Percentiles rank a stretch among this genome's conserved stretches.
phyloP scores from a whole-genome alignment of 495 filamentous ascomycete species.

The Hypoxylon intermedium region DNA sequence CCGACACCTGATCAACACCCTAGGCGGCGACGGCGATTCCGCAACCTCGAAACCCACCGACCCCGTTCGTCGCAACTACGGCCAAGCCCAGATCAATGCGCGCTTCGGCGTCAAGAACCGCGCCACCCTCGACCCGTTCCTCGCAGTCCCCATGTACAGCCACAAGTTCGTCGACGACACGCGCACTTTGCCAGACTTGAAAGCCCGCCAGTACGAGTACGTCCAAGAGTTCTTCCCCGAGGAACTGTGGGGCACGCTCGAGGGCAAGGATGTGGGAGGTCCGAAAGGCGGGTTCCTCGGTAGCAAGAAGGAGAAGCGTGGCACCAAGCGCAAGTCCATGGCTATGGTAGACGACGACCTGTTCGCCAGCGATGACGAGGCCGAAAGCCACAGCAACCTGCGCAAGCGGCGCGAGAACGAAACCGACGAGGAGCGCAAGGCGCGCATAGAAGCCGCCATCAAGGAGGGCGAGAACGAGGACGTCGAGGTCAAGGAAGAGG shows the following conservation, averaged over 20 bases:
- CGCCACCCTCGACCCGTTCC: conserved; percentile 60
- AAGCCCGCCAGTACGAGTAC: conserved; percentile 45
- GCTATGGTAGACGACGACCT: conserved; percentile 28
- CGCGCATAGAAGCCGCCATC: conserved; percentile 40
- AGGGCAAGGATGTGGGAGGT: conserved; percentile 49
- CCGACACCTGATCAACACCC: conserved; percentile 34
- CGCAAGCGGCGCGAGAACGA: conserved; percentile 44
- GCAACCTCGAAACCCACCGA: conserved; percentile 24
- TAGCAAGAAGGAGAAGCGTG: conserved; percentile 21
- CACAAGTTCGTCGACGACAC: conserved; percentile 53
- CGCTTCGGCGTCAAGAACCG: conserved; percentile 55
- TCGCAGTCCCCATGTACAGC: conserved; percentile 58
- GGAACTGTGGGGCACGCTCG: conserved; percentile 59
- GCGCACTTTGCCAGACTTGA: conserved; percentile 56
- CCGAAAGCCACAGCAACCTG: conserved; percentile 30
- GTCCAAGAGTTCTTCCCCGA: conserved; percentile 58
- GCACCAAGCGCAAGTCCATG: conserved; percentile 18
- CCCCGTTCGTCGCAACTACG: conserved; percentile 47
- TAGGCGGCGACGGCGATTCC: conserved; percentile 23
- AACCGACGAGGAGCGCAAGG: conserved; percentile 53
- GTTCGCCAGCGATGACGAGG: conserved; percentile 29
- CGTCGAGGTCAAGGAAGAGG: conserved; percentile 50
- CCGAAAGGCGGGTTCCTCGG: conserved; percentile 27
- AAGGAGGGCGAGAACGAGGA: conserved; percentile 50
- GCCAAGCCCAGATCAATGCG: conserved; percentile 58